These are phyloP conservation scores for Tricholoma terreum DNA, from an alignment of 768 basidiomycete genomes.

Conservation along the genomic window DNA sequence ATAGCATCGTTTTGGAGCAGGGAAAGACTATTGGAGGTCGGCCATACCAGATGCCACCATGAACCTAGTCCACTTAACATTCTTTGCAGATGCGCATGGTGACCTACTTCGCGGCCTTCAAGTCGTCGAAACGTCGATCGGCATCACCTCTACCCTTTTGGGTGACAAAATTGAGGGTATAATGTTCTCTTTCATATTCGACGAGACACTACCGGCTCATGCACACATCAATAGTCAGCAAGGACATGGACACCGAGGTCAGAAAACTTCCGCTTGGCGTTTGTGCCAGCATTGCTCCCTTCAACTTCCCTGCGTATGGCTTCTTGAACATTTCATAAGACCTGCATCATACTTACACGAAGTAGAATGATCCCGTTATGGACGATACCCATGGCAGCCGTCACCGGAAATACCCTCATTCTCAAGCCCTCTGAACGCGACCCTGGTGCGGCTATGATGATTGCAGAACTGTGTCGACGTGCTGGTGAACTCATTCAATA, in stretches of 20 bases:
- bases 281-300: slow-evolving; percentile 82
- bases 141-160: slow-evolving; percentile 79
- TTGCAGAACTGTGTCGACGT: slow-evolving; percentile 88
- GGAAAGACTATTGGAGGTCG: slow-evolving; percentile 88
- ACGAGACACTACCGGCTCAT: background rate
- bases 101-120: slow-evolving; percentile 92
- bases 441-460: slow-evolving; percentile 96
- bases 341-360: slow-evolving; percentile 2
- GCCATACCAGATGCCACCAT: slow-evolving; percentile 14
- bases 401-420: slow-evolving; percentile 91
- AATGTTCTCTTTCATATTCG: background rate
- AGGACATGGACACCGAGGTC: slow-evolving; percentile 94
- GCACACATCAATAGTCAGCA: slow-evolving; percentile 57
- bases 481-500: slow-evolving; percentile 50
- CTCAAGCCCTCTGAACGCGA: slow-evolving; percentile 96
- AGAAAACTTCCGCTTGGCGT: slow-evolving; percentile 86
- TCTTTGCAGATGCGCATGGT: slow-evolving; percentile 78
- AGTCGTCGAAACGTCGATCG: slow-evolving; percentile 78
- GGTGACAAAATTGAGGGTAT: slow-evolving; percentile 92
- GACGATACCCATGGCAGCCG: slow-evolving; percentile 87
- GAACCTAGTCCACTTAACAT: background rate
- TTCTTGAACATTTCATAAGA: background rate
- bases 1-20: slow-evolving; percentile 91
- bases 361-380: slow-evolving; percentile 92
- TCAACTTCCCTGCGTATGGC: slow-evolving; percentile 85